Evolutionary conservation across 176 grass and related monocot species (phyloP), one percentile per base, ranked within the genome.

Genomic region (Zea luxurians): DNA sequence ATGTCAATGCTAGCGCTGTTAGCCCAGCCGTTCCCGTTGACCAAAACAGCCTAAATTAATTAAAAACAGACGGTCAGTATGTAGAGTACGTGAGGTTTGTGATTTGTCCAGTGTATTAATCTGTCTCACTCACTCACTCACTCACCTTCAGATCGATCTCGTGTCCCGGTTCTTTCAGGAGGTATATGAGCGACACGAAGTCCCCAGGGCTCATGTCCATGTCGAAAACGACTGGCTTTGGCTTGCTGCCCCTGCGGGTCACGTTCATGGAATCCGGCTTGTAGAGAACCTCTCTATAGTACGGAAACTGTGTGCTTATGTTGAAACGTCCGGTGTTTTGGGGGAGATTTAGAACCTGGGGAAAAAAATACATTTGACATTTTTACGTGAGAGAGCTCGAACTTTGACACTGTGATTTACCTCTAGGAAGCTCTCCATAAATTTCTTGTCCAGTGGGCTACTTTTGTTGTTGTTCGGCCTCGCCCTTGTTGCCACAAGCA

Each of bases 151-250:
- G 85, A 73, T 98, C 87, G 54, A 92, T 85, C 34, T 53, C 73
- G 60, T 98, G 87, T 17, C 57, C 83, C 38, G 91, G 92, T 54
- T 80, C 83, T 69, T 98, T 98, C 34, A 98, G 76, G 46, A 98
- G 89, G 81, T 90, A 98, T 77, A 98, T 80, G 61, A 99, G 92
- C 6, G 96, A 81, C 49, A 99, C 47, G 61, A 95, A 99, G 77
- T 95, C 92, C 82, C 96, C 96, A 49, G 96, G 83, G 69, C 96
- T 95, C 96, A 99, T 92, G 77, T 95, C 96, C 89, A 99, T 95
- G 63, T 95, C 89, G 55, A 99, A 95, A 74, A 99, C 47, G 21
- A 95, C 75, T 43, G 92, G 81, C 75, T 72, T 91, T 27, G 27
- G 27, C 27, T 27, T 27, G 0, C 27, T 1, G 37, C 86, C 92